phyloP scores from a whole-genome alignment of 495 filamentous ascomycete genomes.

The Daldinia decipiens region DNA sequence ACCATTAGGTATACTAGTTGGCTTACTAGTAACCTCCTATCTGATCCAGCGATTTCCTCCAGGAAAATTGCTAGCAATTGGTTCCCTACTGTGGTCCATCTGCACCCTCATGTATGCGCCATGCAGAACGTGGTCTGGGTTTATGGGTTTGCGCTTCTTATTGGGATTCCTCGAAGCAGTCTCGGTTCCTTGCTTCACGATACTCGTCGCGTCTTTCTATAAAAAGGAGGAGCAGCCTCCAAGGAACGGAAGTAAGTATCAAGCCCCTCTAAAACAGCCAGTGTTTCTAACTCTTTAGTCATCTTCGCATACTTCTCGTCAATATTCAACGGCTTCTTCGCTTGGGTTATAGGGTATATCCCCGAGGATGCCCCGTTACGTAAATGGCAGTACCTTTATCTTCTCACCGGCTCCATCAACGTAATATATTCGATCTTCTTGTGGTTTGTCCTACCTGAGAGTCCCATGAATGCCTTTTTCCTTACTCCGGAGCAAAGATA shows the following conservation, averaged over 20 bases:
- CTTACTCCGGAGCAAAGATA: constrained; percentile 41
- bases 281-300: constrained; percentile 35
- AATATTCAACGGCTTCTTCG: constrained; percentile 59
- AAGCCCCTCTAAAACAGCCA: background rate
- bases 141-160: constrained; percentile 46
- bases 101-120: constrained; percentile 43
- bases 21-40: constrained; percentile 50
- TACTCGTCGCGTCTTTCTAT: constrained; percentile 39
- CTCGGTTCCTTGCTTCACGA: constrained; percentile 27
- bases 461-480: constrained; percentile 44
- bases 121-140: constrained; percentile 38
- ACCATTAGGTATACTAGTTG: constrained; percentile 47
- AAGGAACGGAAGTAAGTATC: constrained; percentile 57
- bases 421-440: constrained; percentile 40
- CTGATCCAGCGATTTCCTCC: constrained; percentile 54
- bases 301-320: constrained; percentile 43
- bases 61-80: constrained; percentile 51
- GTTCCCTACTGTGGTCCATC: constrained; percentile 38
- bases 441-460: constrained; percentile 43
- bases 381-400: constrained; percentile 44
- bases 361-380: constrained; percentile 40
- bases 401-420: constrained; percentile 46
- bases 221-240: constrained; percentile 47
- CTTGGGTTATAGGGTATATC: constrained; percentile 58
- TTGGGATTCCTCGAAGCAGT: constrained; percentile 39